Base-by-base conservation (phyloP, 129 eudicot species). In the Kitagawia praeruptora region DNA sequence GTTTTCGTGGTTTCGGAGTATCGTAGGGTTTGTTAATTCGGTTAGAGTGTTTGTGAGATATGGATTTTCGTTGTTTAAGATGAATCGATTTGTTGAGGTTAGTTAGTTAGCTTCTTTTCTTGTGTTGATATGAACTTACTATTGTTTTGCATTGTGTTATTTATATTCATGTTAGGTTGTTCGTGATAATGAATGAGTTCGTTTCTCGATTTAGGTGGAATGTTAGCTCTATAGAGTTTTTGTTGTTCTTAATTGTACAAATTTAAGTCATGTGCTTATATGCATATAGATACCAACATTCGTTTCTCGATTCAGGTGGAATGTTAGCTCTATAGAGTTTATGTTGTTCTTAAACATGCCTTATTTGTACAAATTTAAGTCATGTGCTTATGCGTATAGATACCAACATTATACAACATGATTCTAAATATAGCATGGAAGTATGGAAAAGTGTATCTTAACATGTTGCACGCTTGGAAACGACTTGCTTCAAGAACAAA, bases 11-110 rank as follows among this genome's bases (percentile, higher is more conserved):
- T 80, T 89, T 27, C 88, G 85, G 77, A 77, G 75, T 51, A 14
- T 95, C 1, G 78, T 91, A 4, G 78, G 87, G 6, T 40, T 87
- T 25, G 84, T 85, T 13, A 95, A 95, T 89, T 84, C 90, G 19
- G 11, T 92, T 0, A 48, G 81, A 10, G 82, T 92, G 82, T 79
- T 87, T 44, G 39, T 89, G 53, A 86, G 97, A 2, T 95, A 95
- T 40, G 97, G 98, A 8, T 27, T 89, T 58, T 90, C 97, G 31
- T 89, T 95, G 48, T 78, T 88, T 64, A 84, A 89, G 67, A 95
- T 95, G 98, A 85, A 75, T 72, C 81, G 13, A 66, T 95, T 92
- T 72, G 90, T 95, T 56, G 97, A 95, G 97, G 98, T 94, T 3
- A 41, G 38, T 49, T 72, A 23, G 3, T 9, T 1, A 34, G 12